Evolutionary conservation across 371 early-diverging fungal genomes (phyloP), one percentile per base, ranked within the genome.

Genomic region (Scutellospora calospora): DNA sequence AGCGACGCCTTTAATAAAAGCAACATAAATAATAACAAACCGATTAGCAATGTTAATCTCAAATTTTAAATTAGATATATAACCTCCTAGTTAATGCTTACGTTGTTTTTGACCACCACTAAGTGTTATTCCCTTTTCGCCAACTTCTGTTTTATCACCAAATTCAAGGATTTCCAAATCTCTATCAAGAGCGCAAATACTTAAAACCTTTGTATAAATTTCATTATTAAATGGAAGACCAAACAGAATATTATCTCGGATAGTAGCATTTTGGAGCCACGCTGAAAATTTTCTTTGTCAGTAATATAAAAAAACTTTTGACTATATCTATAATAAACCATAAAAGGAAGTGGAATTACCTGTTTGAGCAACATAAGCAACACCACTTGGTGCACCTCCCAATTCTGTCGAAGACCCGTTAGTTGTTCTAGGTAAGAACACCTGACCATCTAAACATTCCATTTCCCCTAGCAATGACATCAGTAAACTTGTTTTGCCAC

Each of bases 141-240:
- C 98, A 82, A 98, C 93, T 87, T 97, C 96, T 0, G 98, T 98
- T 84, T 87, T 75, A 82, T 98, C 98, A 45, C 97, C 98, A 69
- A 93, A 92, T 33, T 91, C 90, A 9, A 99, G 84, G 60, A 91
- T 91, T 51, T 93, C 89, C 25, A 98, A 86, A 84, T 98, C 98
- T 6, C 92, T 85, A 69, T 87, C 86, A 65, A 94, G 83, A 12
- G 93, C 93, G 59, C 93, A 93, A 33, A 86, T 86, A 6, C 85
- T 83, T n/a, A 95, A 81, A 2, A 93, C 91, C 71, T 90, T 86
- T 52, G 90, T 88, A 80, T 95, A 95, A 20, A 93, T 89, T 3
- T 83, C 88, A 49, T 86, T 84, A 63, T 94, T 90, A 73, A 87
- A 96, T 8, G 85, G 85, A 69, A 88, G 83, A 55, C 97, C 97